Evolutionary conservation across 768 basidiomycete species (phyloP), one percentile per base, ranked within the genome.

Genomic region (Boletus sp.): DNA sequence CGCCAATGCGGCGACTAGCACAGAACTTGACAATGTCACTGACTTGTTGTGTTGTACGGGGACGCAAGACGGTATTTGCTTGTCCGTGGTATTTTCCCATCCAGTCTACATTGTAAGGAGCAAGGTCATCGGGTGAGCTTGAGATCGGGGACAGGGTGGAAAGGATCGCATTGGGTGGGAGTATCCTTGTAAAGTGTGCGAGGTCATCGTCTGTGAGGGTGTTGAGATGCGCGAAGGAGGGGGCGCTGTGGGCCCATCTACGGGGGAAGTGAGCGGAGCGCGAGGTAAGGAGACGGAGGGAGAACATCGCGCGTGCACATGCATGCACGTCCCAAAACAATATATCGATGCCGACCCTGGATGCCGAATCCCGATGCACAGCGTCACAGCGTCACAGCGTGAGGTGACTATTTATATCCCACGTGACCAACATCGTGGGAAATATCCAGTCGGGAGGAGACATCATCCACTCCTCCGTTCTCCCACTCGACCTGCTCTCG

Each of bases 21-120:
- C 97, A 98, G 77, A 86, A 91, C 67, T 85, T 87, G 66, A 98
- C 77, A 50, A 98, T 88, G 61, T 88, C 76, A 70, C 87, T 88
- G 67, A 98, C 93, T 74, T 99, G 85, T 56, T 89, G 74, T 0
- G 91, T 89, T 2, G 89, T 85, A 62, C 85, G 90, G 6, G 97
- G 97, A 68, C 88, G 92, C 48, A 98, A 77, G 13, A 99, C 90
- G 27, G 93, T 88, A 15, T 84, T 84, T 9, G 91, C 83, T 17
- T 77, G 72, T n/a, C 96, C 97, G 50, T 79, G 80, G 69, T 94
- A 98, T 70, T 96, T 96, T 63, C 87, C 87, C 87, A 97, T 93
- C 95, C 94, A 97, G 70, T 99, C 96, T 59, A 80, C 75, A 70
- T 99, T 98, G 79, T 81, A 96, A 2, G 74, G 77, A 4, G 78